Percentiles rank a stretch among this genome's conserved stretches.
These are phyloP conservation scores for Colletotrichum acutatum DNA, from an alignment of 2,329 filamentous ascomycete species.

Conservation along the genomic window DNA sequence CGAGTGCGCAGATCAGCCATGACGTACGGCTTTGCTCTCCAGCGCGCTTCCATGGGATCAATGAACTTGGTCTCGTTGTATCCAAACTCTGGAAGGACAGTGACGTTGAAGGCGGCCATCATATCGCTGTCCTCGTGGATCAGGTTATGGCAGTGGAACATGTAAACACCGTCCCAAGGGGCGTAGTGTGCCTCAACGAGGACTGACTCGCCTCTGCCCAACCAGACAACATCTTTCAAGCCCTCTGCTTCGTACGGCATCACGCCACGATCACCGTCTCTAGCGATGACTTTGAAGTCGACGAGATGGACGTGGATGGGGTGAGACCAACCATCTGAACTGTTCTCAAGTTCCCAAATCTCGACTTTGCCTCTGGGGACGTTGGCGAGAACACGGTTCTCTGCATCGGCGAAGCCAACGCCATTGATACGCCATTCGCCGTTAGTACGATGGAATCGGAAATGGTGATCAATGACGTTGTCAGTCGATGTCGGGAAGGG, in stretches of 20 bases:
- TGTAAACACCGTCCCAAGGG: constrained; percentile 7
- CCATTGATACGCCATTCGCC: constrained; percentile 63
- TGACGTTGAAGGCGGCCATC: constrained; percentile 60
- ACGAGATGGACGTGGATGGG: constrained; percentile 69
- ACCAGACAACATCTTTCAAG: constrained; percentile 68
- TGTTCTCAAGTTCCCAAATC: constrained; percentile 62
- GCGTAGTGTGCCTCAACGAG: constrained; percentile 40
- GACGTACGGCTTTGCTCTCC: constrained; percentile 10
- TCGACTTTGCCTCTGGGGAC: constrained; percentile 57
- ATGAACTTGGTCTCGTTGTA: constrained; percentile 26
- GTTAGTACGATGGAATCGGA: constrained; percentile 56
- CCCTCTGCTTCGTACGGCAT: constrained; percentile 64
- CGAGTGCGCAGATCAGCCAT: constrained; percentile 19
- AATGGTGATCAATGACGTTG: constrained; percentile 52
- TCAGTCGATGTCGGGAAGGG: constrained; percentile 49
- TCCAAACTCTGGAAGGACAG: constrained; percentile 45
- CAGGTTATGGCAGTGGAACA: constrained; percentile 47
- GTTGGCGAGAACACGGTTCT: constrained; percentile 58
- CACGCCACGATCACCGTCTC: constrained; percentile 55
- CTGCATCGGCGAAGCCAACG: constrained; percentile 56
- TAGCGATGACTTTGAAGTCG: constrained; percentile 64
- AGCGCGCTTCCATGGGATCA: constrained; percentile 23
- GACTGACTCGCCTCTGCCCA: constrained; percentile 61
- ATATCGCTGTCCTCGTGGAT: constrained; percentile 58
- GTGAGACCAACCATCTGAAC: constrained; percentile 60